Evolutionary conservation across 2,329 filamentous ascomycete genomes (phyloP).

Genomic region (Rhynchosporium secalis): DNA sequence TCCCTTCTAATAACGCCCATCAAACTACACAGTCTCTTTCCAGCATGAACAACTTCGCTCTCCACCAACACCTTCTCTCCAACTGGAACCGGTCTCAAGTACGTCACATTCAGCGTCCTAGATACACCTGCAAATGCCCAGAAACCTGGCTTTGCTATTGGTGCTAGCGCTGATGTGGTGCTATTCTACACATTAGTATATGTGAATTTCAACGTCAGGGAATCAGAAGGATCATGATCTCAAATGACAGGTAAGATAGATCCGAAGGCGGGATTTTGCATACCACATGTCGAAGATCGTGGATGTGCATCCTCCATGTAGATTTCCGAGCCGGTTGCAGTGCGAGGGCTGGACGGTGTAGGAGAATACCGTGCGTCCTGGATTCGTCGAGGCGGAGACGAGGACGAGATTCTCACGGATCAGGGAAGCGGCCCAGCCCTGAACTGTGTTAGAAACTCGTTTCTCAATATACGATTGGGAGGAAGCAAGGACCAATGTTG

Average conservation of each 20-base stretch:
- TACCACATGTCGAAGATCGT: slow-evolving; percentile 63
- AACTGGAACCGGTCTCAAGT: slow-evolving; percentile 61
- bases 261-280: too few species aligned
- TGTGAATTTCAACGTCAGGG: too few species aligned
- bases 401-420: slow-evolving; percentile 28
- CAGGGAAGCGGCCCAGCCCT: slow-evolving; percentile 36
- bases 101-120: slow-evolving; percentile 66
- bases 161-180: slow-evolving; percentile 59
- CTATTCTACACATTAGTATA: slow-evolving; percentile 29
- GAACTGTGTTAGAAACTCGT: background rate
- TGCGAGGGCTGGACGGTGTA: slow-evolving; percentile 53
- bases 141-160: slow-evolving; percentile 58
- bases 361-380: slow-evolving; percentile 39
- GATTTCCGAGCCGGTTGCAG: slow-evolving; percentile 54
- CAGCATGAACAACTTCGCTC: slow-evolving; percentile 60
- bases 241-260: too few species aligned
- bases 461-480: background rate
- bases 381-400: slow-evolving; percentile 32
- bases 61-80: slow-evolving; percentile 57
- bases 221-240: too few species aligned
- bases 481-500: background rate
- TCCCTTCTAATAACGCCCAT: slow-evolving; percentile 55
- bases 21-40: slow-evolving; percentile 53
- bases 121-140: slow-evolving; percentile 65
- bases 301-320: slow-evolving; percentile 64